Percentiles rank a stretch among this genome's conserved stretches.
These are phyloP conservation scores for Cadophora sp. DNA, from an alignment of 2,329 filamentous ascomycete genomes.

Conservation along the genomic window DNA sequence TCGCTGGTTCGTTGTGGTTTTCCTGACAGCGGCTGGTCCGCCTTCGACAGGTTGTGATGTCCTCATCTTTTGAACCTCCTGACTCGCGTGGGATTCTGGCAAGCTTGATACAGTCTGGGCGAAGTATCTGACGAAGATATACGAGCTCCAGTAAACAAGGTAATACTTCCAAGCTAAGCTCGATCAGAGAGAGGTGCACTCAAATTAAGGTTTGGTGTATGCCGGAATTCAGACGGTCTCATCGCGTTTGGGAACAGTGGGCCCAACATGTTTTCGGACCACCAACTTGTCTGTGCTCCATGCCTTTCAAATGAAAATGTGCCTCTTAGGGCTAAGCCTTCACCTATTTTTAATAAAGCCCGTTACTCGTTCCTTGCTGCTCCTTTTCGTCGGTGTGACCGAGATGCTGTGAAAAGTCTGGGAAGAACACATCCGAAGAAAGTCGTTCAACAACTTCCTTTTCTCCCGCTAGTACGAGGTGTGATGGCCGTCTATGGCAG, in stretches of 20 bases:
- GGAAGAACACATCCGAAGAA: neutral
- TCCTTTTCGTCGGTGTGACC: neutral
- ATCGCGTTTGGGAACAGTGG: constrained; percentile 7
- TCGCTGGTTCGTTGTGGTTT: neutral
- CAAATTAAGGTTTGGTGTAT: constrained; percentile 17
- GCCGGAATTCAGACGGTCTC: constrained; percentile 22
- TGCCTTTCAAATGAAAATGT: neutral
- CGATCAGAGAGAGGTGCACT: neutral
- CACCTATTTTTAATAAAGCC: neutral
- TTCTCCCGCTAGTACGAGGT: too few species aligned
- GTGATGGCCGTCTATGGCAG: too few species aligned
- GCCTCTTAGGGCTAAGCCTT: neutral
- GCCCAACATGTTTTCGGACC: neutral
- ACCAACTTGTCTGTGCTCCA: neutral
- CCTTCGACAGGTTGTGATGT: neutral
- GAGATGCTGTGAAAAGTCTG: neutral
- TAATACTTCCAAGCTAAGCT: neutral
- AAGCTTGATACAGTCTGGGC: neutral
- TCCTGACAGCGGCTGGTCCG: neutral
- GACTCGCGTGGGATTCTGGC: neutral
- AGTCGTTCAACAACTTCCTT: too few species aligned
- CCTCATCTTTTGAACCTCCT: neutral
- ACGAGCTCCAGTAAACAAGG: neutral
- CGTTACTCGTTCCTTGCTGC: neutral
- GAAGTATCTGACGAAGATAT: neutral